Conservation (phyloP, 305 asterid genomes). For the Stenogyne calaminthoides region DNA sequence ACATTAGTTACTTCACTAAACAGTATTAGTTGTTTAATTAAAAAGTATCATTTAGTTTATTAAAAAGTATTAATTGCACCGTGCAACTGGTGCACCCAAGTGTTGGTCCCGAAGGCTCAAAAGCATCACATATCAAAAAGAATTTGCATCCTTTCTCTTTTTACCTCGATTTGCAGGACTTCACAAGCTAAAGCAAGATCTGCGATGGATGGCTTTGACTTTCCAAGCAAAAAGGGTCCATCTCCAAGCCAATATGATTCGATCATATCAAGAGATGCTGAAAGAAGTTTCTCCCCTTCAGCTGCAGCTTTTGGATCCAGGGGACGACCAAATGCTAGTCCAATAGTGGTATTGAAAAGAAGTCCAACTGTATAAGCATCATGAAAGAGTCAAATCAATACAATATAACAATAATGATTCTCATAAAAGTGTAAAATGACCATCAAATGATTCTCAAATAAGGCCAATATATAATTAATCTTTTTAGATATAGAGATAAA, state of each 20-base stretch:
- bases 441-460: conserved; percentile 12
- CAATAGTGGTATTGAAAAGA: conserved; percentile 42
- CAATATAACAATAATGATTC: not conserved
- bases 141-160: not conserved
- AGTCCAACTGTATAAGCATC: conserved; percentile 45
- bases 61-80: too few species aligned
- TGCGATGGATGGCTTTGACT: conserved; percentile 72
- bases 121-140: not conserved
- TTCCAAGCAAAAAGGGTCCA: conserved; percentile 67
- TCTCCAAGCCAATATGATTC: conserved; percentile 74
- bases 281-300: conserved; percentile 57
- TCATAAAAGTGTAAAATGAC: not conserved
- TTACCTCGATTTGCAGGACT: conserved; percentile 81
- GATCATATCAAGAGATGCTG: conserved; percentile 56
- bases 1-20: too few species aligned
- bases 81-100: too few species aligned
- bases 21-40: too few species aligned
- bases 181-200: conserved; percentile 83
- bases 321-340: conserved; percentile 51
- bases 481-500: conserved; percentile 8
- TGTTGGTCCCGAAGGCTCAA: not conserved
- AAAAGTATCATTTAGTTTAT: too few species aligned
- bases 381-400: not conserved
- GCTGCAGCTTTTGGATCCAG: conserved; percentile 64
- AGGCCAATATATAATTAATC: not conserved